Evolutionary conservation across 2,329 filamentous ascomycete species (phyloP), one percentile per base, ranked within the genome.

Genomic region (Penicillium griseofulvum): DNA sequence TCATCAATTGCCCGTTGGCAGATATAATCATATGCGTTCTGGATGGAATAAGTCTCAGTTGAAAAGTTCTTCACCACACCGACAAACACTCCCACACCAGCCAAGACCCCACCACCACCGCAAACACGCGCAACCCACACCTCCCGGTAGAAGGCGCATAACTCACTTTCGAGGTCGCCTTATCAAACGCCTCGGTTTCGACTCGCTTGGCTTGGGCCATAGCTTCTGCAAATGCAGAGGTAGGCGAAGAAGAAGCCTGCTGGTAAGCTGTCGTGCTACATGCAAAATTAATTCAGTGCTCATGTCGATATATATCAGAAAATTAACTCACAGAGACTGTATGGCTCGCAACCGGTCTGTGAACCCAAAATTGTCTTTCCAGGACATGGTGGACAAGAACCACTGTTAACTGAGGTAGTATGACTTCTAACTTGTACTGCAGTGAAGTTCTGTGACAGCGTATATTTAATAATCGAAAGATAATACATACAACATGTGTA

Each of bases 281-380:
- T 10, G 34, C 47, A 24, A 24, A 8, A 54, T 68, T 37, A 69
- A 62, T 34, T n/a, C 16, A 36, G 2, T 43, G 44, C 28, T 22
- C 43, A 29, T 50, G 28, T 36, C n/a, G 12, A 28, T 26, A 34
- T 31, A 31, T 16, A 22, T 24, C 24, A 31, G 41, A 52, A 37
- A 16, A 12, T 11, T 33, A 8, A 73, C 84, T 76, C 70, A 87
- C 85, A 88, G 77, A 55, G 76, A 81, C 61, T 87, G 80, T 48
- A 90, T 85, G 55, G 80, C 82, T 52, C 82, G 80, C 69, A 87
- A 84, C 53, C 87, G 79, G 50, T 86, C 81, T 12, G 81, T 78
- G 34, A 85, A 85, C 10, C 81, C 80, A 55, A 88, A 70, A 3
- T 73, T 71, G 22, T 68, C 68, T 64, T 76, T 81, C 85, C 85